Percentiles rank a stretch among this genome's conserved stretches.
phyloP scores from a whole-genome alignment of 495 filamentous ascomycete genomes.

The Penicillium coprophilum region DNA sequence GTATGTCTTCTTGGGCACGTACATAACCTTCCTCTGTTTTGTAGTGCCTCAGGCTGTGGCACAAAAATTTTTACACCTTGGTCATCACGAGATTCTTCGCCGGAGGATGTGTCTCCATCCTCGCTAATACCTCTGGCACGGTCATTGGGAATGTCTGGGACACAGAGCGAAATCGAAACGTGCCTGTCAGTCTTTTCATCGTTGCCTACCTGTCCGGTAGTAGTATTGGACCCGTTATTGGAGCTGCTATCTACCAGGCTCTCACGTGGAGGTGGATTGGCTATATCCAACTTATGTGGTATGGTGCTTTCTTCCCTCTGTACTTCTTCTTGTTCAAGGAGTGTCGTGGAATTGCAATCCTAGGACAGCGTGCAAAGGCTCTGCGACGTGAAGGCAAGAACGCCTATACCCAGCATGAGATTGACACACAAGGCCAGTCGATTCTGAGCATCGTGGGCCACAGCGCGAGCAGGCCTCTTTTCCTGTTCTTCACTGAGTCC shows the following conservation, averaged over 20 bases:
- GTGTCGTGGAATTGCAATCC: conserved; percentile 43
- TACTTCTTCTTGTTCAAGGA: conserved; percentile 43
- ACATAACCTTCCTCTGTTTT: conserved; percentile 45
- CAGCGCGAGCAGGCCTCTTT: conserved; percentile 39
- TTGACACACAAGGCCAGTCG: conserved; percentile 28
- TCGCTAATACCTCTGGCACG: conserved; percentile 45
- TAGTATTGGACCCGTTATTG: conserved; percentile 50
- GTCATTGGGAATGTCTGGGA: conserved; percentile 53
- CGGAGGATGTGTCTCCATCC: conserved; percentile 47
- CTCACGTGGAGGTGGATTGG: conserved; percentile 52
- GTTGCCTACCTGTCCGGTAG: conserved; percentile 40
- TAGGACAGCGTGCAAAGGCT: conserved; percentile 32
- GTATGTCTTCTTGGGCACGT: conserved; percentile 44
- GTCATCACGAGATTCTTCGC: conserved; percentile 48
- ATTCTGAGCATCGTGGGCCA: conserved; percentile 23
- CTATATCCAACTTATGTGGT: conserved; percentile 50
- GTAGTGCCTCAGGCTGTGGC: conserved; percentile 50
- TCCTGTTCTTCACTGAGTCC: conserved; percentile 52
- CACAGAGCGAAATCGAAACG: conserved; percentile 35
- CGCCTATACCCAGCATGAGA: conserved; percentile 41
- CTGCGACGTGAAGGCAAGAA: conserved; percentile 30
- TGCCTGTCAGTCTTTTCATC: conserved; percentile 51
- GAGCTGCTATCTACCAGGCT: conserved; percentile 39
- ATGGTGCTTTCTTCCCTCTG: conserved; percentile 38
- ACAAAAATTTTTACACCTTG: conserved; percentile 50